A percentile compares a stretch with the other conserved stretches of the same genome.
Evolutionary conservation across 2,329 filamentous ascomycete genomes (phyloP).

Genomic region (Cryphonectria japonica): DNA sequence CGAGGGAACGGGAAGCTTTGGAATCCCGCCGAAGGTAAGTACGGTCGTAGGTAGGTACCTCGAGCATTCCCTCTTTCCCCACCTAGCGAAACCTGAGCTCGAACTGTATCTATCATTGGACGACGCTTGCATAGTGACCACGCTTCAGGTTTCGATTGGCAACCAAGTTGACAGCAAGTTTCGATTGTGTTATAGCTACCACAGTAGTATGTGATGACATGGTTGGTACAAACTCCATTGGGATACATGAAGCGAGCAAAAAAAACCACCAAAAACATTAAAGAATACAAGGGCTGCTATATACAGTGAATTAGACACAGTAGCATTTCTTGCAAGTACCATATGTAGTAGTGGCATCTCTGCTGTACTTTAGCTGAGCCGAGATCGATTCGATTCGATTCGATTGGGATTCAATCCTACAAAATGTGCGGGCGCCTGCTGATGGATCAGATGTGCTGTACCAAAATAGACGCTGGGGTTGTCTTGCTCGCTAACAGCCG

Average conservation of each 20-base stretch:
- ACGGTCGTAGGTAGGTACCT: background rate
- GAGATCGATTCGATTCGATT: slow-evolving; percentile 13
- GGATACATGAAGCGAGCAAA: background rate
- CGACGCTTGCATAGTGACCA: slow-evolving; percentile 3
- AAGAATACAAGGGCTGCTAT: background rate
- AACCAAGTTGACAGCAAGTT: background rate
- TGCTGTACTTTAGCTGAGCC: background rate
- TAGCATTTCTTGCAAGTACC: background rate
- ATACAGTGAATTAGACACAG: slow-evolving; percentile 4
- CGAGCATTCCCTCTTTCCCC: slow-evolving; percentile 6
- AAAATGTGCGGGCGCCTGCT: slow-evolving; percentile 7
- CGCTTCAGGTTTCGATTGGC: slow-evolving; percentile 13
- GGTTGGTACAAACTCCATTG: background rate
- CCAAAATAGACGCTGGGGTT: background rate
- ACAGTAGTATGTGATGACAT: background rate
- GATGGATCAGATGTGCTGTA: background rate
- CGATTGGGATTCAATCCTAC: slow-evolving; percentile 4
- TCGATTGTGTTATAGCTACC: background rate
- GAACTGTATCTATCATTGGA: slow-evolving; percentile 8
- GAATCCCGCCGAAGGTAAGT: background rate
- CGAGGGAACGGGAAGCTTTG: slow-evolving; percentile 5
- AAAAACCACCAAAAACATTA: background rate
- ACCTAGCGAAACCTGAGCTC: background rate
- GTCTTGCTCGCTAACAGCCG: background rate
- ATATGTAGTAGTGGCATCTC: background rate